phyloP scores from a whole-genome alignment of 2,329 filamentous ascomycete species.

The Xylariales sp. region DNA sequence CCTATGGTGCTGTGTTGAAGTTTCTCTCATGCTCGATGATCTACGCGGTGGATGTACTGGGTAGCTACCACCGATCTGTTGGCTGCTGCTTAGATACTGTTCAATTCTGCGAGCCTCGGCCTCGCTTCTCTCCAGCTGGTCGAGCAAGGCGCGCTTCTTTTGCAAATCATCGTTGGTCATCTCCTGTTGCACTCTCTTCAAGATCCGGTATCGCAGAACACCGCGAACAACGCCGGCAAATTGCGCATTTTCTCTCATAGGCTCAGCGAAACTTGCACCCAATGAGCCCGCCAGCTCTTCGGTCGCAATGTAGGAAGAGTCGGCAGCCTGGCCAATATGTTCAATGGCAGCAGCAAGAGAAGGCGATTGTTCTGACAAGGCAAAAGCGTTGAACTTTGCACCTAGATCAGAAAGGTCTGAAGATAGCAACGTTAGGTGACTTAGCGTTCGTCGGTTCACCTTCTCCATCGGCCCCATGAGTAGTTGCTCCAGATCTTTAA shows the following conservation, averaged over 20 bases:
- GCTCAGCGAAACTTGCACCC: constrained; percentile 93
- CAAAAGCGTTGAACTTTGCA: constrained; percentile 95
- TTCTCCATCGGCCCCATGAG: constrained; percentile 94
- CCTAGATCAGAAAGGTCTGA: constrained; percentile 89
- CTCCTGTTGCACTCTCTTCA: constrained; percentile 95
- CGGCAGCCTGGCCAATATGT: constrained; percentile 87
- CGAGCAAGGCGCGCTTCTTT: constrained; percentile 78
- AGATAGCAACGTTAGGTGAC: constrained; percentile 77
- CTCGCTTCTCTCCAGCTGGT: constrained; percentile 90
- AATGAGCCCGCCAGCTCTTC: constrained; percentile 83
- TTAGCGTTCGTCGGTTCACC: constrained; percentile 84
- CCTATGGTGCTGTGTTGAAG: constrained; percentile 42
- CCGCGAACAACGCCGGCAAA: constrained; percentile 91
- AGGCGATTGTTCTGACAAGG: constrained; percentile 84
- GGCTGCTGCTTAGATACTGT: constrained; percentile 77
- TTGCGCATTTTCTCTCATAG: constrained; percentile 95
- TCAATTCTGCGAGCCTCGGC: constrained; percentile 90
- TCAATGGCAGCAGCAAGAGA: constrained; percentile 91
- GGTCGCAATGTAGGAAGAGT: constrained; percentile 93
- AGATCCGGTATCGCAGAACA: constrained; percentile 82
- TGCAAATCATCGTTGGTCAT: constrained; percentile 91
- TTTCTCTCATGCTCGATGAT: constrained; percentile 56
- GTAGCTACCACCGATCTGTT: constrained; percentile 40
- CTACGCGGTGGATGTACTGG: constrained; percentile 55
- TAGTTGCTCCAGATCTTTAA: constrained; percentile 83